Percentiles rank a stretch among this genome's conserved stretches.
These are phyloP conservation scores for Zygosaccharomyces siamensis DNA, from an alignment of 805 yeast species.

Conservation along the genomic window DNA sequence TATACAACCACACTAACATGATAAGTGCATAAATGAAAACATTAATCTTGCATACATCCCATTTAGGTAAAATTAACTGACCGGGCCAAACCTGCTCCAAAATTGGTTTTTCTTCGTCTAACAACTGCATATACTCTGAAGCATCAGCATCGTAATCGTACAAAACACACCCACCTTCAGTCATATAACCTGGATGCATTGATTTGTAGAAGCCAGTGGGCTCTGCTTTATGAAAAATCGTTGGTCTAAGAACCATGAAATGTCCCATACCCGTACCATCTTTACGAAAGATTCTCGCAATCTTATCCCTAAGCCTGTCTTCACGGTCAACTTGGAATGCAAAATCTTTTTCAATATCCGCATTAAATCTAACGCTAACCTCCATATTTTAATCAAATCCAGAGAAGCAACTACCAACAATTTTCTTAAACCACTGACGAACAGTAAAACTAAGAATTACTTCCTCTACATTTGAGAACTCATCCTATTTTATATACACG, in stretches of 20 bases:
- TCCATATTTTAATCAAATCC: conserved; percentile 25
- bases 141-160: conserved; percentile 56
- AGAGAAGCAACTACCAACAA: background rate
- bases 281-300: conserved; percentile 48
- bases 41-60: conserved; percentile 24
- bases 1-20: conserved; percentile 73
- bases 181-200: conserved; percentile 58
- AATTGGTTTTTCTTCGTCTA: conserved; percentile 46
- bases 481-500: conserved; percentile 3
- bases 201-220: conserved; percentile 67
- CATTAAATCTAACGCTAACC: conserved; percentile 72
- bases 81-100: conserved; percentile 82
- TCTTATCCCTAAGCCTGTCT: conserved; percentile 55
- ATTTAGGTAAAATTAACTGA: conserved; percentile 55
- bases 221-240: conserved; percentile 57
- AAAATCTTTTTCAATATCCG: conserved; percentile 81
- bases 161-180: conserved; percentile 76
- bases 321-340: conserved; percentile 68
- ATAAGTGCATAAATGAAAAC: conserved; percentile 17
- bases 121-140: conserved; percentile 41
- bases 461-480: background rate
- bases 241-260: conserved; percentile 66
- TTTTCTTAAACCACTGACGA: background rate
- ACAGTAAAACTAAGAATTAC: background rate
- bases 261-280: conserved; percentile 42